Percentiles rank a stretch among this genome's conserved stretches.
Evolutionary conservation across 768 basidiomycete genomes (phyloP).

Genomic region (Suillus plorans): DNA sequence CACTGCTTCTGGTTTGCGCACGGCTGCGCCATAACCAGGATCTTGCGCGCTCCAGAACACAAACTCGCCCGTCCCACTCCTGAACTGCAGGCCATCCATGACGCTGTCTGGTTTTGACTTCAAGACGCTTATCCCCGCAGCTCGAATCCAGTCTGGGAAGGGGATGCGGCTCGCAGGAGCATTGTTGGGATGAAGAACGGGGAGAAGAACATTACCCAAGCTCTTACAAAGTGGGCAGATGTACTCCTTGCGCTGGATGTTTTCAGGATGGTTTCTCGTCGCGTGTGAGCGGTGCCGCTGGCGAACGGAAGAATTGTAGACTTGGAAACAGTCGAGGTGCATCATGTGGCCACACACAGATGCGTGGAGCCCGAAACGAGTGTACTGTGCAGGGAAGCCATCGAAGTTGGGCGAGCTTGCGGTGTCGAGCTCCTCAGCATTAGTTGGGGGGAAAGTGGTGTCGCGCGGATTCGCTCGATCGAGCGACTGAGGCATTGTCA

Average conservation of each 20-base stretch:
- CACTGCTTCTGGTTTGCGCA: constrained; percentile 52
- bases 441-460: constrained; percentile 33
- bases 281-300: constrained; percentile 86
- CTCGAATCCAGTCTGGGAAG: constrained; percentile 88
- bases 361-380: constrained; percentile 81
- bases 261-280: constrained; percentile 92
- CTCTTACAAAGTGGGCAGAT: constrained; percentile 98
- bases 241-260: constrained; percentile 90
- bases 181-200: constrained; percentile 59
- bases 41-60: constrained; percentile 89
- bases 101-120: constrained; percentile 76
- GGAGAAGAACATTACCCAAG: constrained; percentile 90
- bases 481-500: constrained; percentile 61
- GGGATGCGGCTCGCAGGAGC: constrained; percentile 48
- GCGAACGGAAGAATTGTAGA: constrained; percentile 83
- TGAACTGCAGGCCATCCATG: constrained; percentile 71
- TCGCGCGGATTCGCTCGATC: constrained; percentile 48
- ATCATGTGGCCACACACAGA: constrained; percentile 96
- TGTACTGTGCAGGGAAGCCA: constrained; percentile 67
- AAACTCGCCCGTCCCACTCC: constrained; percentile 84
- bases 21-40: constrained; percentile 57
- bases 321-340: constrained; percentile 93
- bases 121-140: constrained; percentile 85
- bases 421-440: constrained; percentile 27
- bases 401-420: constrained; percentile 65